Evolutionary conservation across 768 basidiomycete genomes (phyloP), one percentile per base, ranked within the genome.

Genomic region (Leccinellum luteum): DNA sequence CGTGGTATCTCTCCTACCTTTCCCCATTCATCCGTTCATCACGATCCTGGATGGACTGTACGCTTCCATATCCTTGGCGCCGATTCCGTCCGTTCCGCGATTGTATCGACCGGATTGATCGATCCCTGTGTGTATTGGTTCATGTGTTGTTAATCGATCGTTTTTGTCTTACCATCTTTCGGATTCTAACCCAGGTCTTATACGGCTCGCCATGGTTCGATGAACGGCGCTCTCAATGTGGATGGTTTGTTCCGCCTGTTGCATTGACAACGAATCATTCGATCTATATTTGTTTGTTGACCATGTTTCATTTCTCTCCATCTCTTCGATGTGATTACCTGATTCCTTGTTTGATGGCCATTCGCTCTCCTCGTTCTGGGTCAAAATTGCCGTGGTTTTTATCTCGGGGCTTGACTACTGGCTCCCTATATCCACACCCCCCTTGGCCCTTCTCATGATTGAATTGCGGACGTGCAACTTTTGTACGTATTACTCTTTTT

Each of bases 1-100:
- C 30, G 2, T 48, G 59, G 51, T 43, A 55, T 44, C 17, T 28
- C 49, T 52, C 17, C 25, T 44, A 30, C 34, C 54, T 53, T 67
- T 64, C 59, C 45, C 62, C 55, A 64, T 64, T 48, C 48, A 64
- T 47, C 30, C 44, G 21, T 47, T 52, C 38, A n/a, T 27, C 23
- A 41, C 34, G 30, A 52, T 43, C 25, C 14, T 41, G 47, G 8
- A 41, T 41, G 30, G 8, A 32, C 47, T 12, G n/a, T 6, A 45
- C 23, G 19, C 13, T 7, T 30, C 19, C 48, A 27, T 31, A 35
- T 49, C 19, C 25, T 31, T n/a, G 48, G 19, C n/a, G 30, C 51
- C 35, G 25, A 35, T 30, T 52, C 56, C 25, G 28, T 53, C 30
- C 54, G 32, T 21, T 35, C 38, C 13, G 32, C 19, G 23, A 48